Conservation (phyloP, 208 protist genomes). For the Trypanosoma congolense region DNA sequence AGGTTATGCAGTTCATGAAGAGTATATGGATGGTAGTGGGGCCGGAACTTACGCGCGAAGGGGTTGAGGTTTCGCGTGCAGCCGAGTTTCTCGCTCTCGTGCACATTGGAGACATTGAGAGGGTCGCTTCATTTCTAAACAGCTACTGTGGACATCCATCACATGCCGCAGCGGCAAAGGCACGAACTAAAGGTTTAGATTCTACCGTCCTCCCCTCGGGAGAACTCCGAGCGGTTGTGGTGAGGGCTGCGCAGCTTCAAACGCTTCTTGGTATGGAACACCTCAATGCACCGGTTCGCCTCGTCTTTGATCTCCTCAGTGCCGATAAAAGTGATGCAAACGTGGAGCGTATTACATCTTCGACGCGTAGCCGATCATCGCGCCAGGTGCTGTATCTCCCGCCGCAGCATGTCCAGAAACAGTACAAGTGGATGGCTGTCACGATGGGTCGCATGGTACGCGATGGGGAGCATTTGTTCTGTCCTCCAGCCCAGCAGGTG, state of each 20-base stretch:
- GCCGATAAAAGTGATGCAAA: constrained; percentile 4
- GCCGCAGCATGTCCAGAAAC: constrained; percentile 28
- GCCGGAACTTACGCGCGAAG: constrained; percentile 13
- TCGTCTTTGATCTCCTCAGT: constrained; percentile 55
- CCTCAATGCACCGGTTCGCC: constrained; percentile 52
- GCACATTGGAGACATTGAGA: constrained; percentile 11
- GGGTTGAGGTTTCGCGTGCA: constrained; percentile 13
- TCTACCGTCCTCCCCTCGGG: not conserved
- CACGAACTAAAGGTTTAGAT: too few relatives aligned
- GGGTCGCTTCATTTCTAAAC: constrained; percentile 18
- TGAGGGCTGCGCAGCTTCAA: constrained; percentile 29
- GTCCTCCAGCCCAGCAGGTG: constrained; percentile 21
- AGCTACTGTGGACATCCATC: constrained; percentile 1
- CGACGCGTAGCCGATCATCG: not conserved
- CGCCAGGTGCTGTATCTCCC: constrained; percentile 49
- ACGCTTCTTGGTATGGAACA: constrained; percentile 50
- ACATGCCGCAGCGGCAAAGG: too few relatives aligned
- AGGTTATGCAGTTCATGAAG: constrained; percentile 24
- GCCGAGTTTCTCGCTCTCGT: constrained; percentile 15
- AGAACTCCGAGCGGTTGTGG: constrained; percentile 16
- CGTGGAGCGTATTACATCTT: constrained; percentile 6
- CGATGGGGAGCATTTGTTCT: constrained; percentile 21
- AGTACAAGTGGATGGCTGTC: constrained; percentile 26
- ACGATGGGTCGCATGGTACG: constrained; percentile 31
- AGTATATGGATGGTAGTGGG: constrained; percentile 14